Evolutionary conservation across 1,284 basidiomycete genomes (phyloP).

Genomic region (Hemileia vastatrix): DNA sequence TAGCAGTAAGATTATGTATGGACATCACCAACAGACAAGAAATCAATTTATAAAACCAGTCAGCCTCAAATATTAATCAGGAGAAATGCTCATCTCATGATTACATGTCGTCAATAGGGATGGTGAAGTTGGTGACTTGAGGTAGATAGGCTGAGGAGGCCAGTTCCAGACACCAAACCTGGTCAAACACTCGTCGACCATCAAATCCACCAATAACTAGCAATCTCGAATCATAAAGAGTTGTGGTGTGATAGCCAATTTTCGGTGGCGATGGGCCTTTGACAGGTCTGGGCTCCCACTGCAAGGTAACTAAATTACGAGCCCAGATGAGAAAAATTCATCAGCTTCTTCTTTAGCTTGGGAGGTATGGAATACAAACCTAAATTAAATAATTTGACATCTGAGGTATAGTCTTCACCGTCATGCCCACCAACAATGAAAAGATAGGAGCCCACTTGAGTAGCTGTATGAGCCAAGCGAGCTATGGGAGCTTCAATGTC

Average conservation of each 20-base stretch:
- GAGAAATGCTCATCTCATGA: too few relatives aligned
- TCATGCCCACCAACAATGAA: conserved; percentile 34
- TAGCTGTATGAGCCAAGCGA: conserved; percentile 29
- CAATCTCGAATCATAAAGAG: conserved; percentile 27
- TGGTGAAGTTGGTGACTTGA: conserved; percentile 27
- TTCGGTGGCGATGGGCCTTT: conserved; percentile 23
- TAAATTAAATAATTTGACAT: conserved; percentile 28
- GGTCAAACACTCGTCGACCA: conserved; percentile 25
- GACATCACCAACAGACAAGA: too few relatives aligned
- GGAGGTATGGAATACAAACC: background rate
- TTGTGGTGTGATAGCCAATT: conserved; percentile 26
- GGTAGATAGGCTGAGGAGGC: conserved; percentile 26
- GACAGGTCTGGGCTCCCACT: conserved; percentile 24
- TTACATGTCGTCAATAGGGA: conserved; percentile 16
- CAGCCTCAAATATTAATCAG: too few relatives aligned
- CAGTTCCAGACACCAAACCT: conserved; percentile 25
- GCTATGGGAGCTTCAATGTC: conserved; percentile 26
- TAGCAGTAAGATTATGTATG: too few relatives aligned
- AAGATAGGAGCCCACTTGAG: conserved; percentile 28
- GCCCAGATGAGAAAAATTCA: background rate
- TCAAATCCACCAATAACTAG: conserved; percentile 27
- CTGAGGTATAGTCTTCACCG: conserved; percentile 29
- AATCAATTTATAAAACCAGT: too few relatives aligned
- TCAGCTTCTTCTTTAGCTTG: background rate
- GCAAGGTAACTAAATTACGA: conserved; percentile 23